Percentiles rank a stretch among this genome's conserved stretches.
These are phyloP conservation scores for Podila verticillata DNA, from an alignment of 192 early-diverging fungal species.

Conservation along the genomic window DNA sequence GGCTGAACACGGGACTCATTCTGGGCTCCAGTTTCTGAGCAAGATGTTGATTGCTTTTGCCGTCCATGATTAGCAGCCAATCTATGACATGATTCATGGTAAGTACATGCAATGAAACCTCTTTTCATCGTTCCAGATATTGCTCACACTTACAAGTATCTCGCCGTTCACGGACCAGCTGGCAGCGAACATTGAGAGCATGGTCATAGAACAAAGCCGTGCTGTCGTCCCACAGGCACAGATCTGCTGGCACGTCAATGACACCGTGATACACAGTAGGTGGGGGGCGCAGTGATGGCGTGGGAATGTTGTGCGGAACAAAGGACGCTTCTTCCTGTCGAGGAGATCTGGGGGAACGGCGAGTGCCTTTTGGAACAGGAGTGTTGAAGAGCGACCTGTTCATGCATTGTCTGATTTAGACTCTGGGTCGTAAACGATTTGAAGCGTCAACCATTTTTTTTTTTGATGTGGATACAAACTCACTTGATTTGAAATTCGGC, in stretches of 20 bases:
- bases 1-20: slow-evolving; percentile 84
- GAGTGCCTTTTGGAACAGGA: no score
- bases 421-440: no score
- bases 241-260: slow-evolving; percentile 57
- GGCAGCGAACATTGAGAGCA: slow-evolving; percentile 36
- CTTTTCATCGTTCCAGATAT: no score
- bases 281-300: slow-evolving; percentile 14
- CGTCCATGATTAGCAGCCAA: slow-evolving; percentile 62
- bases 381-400: no score
- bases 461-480: no score
- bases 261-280: slow-evolving; percentile 59
- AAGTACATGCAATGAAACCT: no score
- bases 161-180: slow-evolving; percentile 26
- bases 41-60: slow-evolving; percentile 54
- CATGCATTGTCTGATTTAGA: no score
- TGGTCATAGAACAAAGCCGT: slow-evolving; percentile 64
- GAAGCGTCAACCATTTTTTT: no score
- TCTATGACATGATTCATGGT: slow-evolving; percentile 42
- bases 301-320: not conserved
- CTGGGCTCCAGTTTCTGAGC: slow-evolving; percentile 70
- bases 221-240: slow-evolving; percentile 74
- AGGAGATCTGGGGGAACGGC: no score
- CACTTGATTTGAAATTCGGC: not conserved
- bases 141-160: slow-evolving; percentile 19
- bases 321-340: slow-evolving; percentile 11